Conservation (phyloP, 1,284 basidiomycete species). For the Ganoderma sp. region DNA sequence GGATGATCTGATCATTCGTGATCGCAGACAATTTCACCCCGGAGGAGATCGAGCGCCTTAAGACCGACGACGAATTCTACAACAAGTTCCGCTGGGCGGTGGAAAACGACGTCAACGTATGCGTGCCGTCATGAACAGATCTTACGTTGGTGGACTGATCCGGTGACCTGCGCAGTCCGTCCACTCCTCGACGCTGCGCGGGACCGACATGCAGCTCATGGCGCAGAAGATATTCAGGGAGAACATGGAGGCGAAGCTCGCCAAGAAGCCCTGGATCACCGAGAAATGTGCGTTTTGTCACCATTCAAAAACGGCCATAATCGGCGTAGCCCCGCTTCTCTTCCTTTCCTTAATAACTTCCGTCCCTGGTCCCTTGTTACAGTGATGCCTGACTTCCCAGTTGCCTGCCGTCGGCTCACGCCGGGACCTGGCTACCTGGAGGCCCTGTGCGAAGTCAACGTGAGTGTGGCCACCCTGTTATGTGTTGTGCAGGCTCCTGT, state of each 20-base stretch:
- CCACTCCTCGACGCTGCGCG: constrained; percentile 52
- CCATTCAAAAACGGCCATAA: neutral
- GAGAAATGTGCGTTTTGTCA: constrained; percentile 51
- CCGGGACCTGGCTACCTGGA: constrained; percentile 72
- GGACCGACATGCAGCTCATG: constrained; percentile 48
- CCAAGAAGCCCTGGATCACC: constrained; percentile 63
- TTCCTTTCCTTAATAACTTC: neutral
- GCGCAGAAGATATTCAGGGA: constrained; percentile 49
- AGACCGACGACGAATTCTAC: constrained; percentile 53
- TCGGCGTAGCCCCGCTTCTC: neutral
- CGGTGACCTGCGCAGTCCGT: constrained; percentile 44
- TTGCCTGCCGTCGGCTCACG: constrained; percentile 63
- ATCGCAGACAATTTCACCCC: constrained; percentile 55
- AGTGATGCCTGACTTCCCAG: constrained; percentile 66
- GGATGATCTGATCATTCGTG: neutral
- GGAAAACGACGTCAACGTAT: constrained; percentile 59
- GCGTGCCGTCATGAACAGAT: constrained; percentile 19
- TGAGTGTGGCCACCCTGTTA: constrained; percentile 34
- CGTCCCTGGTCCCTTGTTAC: constrained; percentile 3
- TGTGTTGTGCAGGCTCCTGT: neutral
- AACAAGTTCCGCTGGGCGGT: constrained; percentile 55
- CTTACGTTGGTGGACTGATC: neutral
- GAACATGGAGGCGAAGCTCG: constrained; percentile 57
- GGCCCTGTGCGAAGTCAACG: constrained; percentile 65
- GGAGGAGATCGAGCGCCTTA: constrained; percentile 56